Evolutionary conservation across 2,329 filamentous ascomycete species (phyloP), one percentile per base, ranked within the genome.

Genomic region (Talaromyces marneffei): DNA sequence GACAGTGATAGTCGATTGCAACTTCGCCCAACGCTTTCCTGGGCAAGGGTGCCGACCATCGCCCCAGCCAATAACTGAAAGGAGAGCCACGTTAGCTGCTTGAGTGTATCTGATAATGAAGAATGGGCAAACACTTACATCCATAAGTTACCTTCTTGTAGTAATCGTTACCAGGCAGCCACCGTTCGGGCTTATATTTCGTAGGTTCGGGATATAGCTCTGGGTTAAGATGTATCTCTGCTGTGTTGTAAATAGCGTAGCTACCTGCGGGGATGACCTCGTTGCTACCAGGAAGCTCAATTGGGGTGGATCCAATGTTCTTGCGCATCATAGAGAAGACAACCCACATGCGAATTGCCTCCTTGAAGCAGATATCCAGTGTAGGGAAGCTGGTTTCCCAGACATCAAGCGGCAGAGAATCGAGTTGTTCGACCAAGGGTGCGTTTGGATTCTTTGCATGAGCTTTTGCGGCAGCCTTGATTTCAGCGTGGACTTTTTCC

Each of bases 321-420:
- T 57, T 16, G 18, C 53, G 53, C 18, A 29, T 25, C 59, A 57
- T 40, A 31, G 53, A 20, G 42, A 57, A 50, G 16, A 25, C 52
- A 53, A 57, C 42, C 59, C 58, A 60, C 58, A 60, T 54, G 23
- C 58, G 53, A 23, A 61, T 61, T 23, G 40, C 40, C 18, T 61
- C 59, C 20, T 50, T 52, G 12, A 39, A 57, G 37, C 59, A 61
- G 8, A 57, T 23, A 33, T 61, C 59, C n/a, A 61, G 25, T 2
- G 53, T 37, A 7, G 52, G 59, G 9, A 57, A 57, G 5, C 27
- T 37, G 29, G 40, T 57, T 25, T 61, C 59, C 59, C 59, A 61
- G 16, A 33, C 53, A 7, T 48, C 53, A 20, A 61, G 53, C 14
- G 59, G 59, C 23, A 61, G 33, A 16, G 59, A 52, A 20, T 57